A percentile compares a stretch with the other conserved stretches of the same genome.
phyloP scores from a whole-genome alignment of 163 green algal species.

The Chlorella variabilis region DNA sequence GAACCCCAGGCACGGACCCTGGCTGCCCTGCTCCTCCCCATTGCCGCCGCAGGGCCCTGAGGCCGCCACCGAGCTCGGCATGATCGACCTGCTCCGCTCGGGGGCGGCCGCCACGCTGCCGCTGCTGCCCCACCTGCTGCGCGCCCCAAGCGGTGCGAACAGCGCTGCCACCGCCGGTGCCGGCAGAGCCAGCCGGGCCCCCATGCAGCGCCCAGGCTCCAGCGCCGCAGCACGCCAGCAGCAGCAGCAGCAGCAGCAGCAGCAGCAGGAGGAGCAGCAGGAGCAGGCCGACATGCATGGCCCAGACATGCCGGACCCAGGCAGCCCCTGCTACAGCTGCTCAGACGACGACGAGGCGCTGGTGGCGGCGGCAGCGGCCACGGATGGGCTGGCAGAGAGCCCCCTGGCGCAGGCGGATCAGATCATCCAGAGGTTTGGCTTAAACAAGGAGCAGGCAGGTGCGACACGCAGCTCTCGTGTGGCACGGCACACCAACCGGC shows the following conservation, averaged over 20 bases:
- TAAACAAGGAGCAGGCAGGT: constrained; percentile 73
- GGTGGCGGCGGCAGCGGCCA: background rate
- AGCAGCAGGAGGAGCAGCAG: background rate
- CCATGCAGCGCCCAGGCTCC: too few species aligned
- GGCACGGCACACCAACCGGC: too few species aligned
- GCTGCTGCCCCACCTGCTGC: constrained; percentile 55
- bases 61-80: constrained; percentile 67
- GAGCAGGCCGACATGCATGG: background rate
- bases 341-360: background rate
- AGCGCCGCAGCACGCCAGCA: background rate
- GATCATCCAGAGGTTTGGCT: constrained; percentile 41
- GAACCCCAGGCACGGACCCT: too few species aligned
- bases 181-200: too few species aligned
- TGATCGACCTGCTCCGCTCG: constrained; percentile 58
- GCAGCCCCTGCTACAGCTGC: constrained; percentile 27
- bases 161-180: background rate
- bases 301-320: background rate
- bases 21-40: too few species aligned
- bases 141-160: background rate
- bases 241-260: background rate
- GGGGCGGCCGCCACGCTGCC: constrained; percentile 31
- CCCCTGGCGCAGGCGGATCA: constrained; percentile 18
- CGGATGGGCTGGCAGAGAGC: background rate
- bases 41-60: constrained; percentile 70
- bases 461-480: too few species aligned